phyloP scores from a whole-genome alignment of 2,329 filamentous ascomycete species.

The Hymenoscyphus albidus region DNA sequence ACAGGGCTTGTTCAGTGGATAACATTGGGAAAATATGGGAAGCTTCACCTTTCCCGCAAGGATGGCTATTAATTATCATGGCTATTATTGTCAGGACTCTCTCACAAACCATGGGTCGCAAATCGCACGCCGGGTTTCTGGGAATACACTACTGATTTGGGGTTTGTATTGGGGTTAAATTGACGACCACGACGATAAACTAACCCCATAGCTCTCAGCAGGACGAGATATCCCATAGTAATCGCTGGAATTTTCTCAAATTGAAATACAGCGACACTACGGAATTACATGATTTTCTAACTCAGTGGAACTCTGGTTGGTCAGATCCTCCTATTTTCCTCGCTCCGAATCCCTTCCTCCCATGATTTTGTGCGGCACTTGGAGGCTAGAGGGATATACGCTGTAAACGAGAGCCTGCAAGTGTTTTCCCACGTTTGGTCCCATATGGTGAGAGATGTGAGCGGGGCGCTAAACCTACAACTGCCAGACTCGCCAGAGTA shows the following conservation, averaged over 20 bases:
- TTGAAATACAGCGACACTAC: not conserved
- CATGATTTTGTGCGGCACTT: not conserved
- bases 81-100: not conserved
- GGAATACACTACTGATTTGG: constrained; percentile 6
- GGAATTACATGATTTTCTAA: not conserved
- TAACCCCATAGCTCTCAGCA: too few relatives aligned
- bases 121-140: constrained; percentile 10
- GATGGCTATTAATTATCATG: not conserved
- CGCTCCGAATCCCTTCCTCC: not conserved
- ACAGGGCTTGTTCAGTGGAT: not conserved
- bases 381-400: not conserved
- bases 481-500: not conserved
- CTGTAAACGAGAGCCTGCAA: not conserved
- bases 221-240: not conserved
- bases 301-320: not conserved
- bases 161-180: not conserved
- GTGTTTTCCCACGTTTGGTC: not conserved
- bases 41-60: not conserved
- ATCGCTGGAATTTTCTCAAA: not conserved
- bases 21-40: not conserved
- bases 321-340: not conserved
- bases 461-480: constrained; percentile 1
- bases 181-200: not conserved
- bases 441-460: not conserved
- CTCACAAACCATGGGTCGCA: not conserved